A percentile compares a stretch with the other conserved stretches of the same genome.
Conservation (phyloP, 192 early-diverging fungal species). For the Paraglomus occultum region DNA sequence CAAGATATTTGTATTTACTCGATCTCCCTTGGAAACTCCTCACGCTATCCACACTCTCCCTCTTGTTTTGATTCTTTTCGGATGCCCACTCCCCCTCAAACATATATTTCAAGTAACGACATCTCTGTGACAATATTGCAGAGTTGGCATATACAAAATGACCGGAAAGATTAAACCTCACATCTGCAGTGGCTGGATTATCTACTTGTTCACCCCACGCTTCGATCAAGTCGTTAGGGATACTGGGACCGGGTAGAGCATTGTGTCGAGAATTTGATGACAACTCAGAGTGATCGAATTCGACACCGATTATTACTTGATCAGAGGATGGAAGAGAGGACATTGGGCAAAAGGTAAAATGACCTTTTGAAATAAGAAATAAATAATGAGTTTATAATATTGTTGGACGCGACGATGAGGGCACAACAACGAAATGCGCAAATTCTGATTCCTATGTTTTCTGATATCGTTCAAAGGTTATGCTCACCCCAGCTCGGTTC, state of each 20-base stretch:
- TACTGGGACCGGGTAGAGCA: neutral
- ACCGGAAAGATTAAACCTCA: constrained; percentile 8
- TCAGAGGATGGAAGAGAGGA: constrained; percentile 14
- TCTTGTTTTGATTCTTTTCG: neutral
- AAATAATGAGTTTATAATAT: neutral
- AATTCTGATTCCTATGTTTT: too few species aligned
- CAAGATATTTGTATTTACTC: neutral
- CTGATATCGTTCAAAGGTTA: too few species aligned
- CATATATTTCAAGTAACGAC: constrained; percentile 1
- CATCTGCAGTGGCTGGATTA: constrained; percentile 11
- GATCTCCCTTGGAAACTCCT: neutral
- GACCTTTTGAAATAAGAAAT: neutral
- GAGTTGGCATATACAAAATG: constrained; percentile 3
- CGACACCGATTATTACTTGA: constrained; percentile 23
- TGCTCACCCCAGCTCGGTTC: constrained; percentile 24
- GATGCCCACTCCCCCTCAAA: constrained; percentile 7
- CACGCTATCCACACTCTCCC: neutral
- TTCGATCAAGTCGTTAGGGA: constrained; percentile 9
- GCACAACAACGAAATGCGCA: too few species aligned
- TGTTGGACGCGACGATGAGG: neutral
- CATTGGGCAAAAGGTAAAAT: constrained; percentile 19
- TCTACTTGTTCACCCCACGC: constrained; percentile 11
- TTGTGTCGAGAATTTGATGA: constrained; percentile 14
- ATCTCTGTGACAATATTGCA: constrained; percentile 1
- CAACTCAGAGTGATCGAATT: constrained; percentile 20